phyloP scores from a whole-genome alignment of 495 filamentous ascomycete species.

The Monascus purpureus region DNA sequence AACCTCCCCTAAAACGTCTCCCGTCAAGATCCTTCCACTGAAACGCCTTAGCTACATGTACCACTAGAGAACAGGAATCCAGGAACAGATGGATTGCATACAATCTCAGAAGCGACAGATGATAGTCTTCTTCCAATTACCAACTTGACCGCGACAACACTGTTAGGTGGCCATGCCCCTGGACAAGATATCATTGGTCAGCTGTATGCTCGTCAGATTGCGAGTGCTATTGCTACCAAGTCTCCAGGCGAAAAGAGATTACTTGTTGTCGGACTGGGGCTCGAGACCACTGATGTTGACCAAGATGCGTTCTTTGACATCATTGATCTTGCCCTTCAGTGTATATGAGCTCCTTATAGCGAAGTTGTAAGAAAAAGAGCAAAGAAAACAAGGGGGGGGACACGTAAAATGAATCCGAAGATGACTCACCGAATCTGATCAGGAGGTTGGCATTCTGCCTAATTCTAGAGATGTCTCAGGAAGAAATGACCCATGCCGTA shows the following conservation, averaged over 20 bases:
- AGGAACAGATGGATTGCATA: conserved; percentile 33
- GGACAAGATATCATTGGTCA: conserved; percentile 76
- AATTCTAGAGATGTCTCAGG: conserved; percentile 3
- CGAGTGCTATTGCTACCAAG: conserved; percentile 56
- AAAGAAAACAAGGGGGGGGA: too few species aligned
- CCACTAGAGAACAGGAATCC: conserved; percentile 58
- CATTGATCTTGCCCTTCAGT: conserved; percentile 63
- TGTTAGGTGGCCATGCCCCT: conserved; percentile 71
- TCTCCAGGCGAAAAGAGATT: conserved; percentile 65
- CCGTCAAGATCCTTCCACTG: conserved; percentile 6
- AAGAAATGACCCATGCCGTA: conserved; percentile 1
- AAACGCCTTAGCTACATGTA: conserved; percentile 59
- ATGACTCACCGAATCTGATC: too few species aligned
- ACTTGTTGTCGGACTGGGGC: conserved; percentile 68
- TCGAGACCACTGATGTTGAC: conserved; percentile 47
- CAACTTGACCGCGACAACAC: conserved; percentile 72
- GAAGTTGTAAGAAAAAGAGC: too few species aligned
- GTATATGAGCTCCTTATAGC: conserved; percentile 27
- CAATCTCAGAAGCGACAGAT: conserved; percentile 32
- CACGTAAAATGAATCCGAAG: too few species aligned
- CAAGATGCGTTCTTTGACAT: conserved; percentile 71
- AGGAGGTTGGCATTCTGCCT: too few species aligned
- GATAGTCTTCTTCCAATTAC: conserved; percentile 57
- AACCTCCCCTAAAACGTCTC: conserved; percentile 6
- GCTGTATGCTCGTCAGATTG: conserved; percentile 78